Evolutionary conservation across 1,284 basidiomycete genomes (phyloP).

Genomic region (Paramarasmius palmivorus): DNA sequence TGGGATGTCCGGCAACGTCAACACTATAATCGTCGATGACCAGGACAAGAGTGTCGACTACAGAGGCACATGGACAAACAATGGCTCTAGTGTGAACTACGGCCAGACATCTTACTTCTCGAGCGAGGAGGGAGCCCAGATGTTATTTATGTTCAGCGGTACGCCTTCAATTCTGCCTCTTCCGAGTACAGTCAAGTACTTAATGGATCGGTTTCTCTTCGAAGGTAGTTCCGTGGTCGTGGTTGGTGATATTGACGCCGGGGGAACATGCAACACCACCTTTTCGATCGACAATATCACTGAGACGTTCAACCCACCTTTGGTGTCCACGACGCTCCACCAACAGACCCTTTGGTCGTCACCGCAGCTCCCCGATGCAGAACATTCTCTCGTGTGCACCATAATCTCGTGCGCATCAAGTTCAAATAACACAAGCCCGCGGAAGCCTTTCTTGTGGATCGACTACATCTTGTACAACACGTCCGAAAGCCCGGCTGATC

Average conservation of each 20-base stretch:
- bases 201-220: not conserved
- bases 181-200: not conserved
- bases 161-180: slow-evolving; percentile 4
- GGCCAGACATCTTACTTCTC: slow-evolving; percentile 21
- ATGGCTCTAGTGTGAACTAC: slow-evolving; percentile 18
- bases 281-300: slow-evolving; percentile 22
- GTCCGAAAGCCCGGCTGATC: slow-evolving; percentile 15
- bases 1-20: slow-evolving; percentile 1
- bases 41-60: slow-evolving; percentile 22
- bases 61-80: slow-evolving; percentile 21
- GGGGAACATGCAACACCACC: slow-evolving; percentile 19
- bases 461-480: slow-evolving; percentile 26
- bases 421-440: not conserved
- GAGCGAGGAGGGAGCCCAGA: slow-evolving; percentile 17
- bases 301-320: slow-evolving; percentile 18
- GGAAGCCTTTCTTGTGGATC: slow-evolving; percentile 20
- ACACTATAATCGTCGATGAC: slow-evolving; percentile 25
- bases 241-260: slow-evolving; percentile 20
- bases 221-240: slow-evolving; percentile 20
- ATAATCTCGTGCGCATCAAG: slow-evolving; percentile 16
- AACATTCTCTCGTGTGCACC: slow-evolving; percentile 24
- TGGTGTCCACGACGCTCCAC: slow-evolving; percentile 9
- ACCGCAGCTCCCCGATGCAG: slow-evolving; percentile 17
- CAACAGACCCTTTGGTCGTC: slow-evolving; percentile 23
- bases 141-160: slow-evolving; percentile 25